phyloP scores from a whole-genome alignment of 306 rosid genomes.

The Citrullus colocynthis region DNA sequence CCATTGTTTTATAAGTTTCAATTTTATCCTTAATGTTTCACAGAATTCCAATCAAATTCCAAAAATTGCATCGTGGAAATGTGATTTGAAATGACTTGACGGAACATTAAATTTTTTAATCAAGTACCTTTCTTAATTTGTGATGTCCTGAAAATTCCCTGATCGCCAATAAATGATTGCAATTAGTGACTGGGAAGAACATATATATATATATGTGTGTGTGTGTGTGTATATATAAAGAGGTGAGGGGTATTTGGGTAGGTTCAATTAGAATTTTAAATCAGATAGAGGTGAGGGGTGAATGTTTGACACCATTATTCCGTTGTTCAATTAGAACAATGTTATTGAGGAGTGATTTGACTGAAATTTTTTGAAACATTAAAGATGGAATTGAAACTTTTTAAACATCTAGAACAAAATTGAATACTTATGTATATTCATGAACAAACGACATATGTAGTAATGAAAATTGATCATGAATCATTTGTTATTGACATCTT shows the following conservation, averaged over 20 bases:
- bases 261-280: neutral
- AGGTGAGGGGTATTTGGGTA: neutral
- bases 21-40: neutral
- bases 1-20: neutral
- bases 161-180: neutral
- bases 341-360: neutral
- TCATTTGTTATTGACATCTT: conserved; percentile 6
- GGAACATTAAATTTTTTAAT: neutral
- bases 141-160: neutral
- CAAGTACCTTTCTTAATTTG: neutral
- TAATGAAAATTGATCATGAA: neutral
- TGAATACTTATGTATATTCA: neutral
- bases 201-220: too few relatives aligned
- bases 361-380: neutral
- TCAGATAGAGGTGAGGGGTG: neutral
- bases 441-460: neutral
- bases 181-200: too few relatives aligned
- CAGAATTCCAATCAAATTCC: neutral
- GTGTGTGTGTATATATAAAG: too few relatives aligned
- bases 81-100: neutral
- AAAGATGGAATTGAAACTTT: neutral
- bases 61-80: neutral
- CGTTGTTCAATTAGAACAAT: neutral
- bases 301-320: neutral
- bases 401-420: neutral